Conservation (phyloP, 352 stramenopile species). For the Globisporangium solare region DNA sequence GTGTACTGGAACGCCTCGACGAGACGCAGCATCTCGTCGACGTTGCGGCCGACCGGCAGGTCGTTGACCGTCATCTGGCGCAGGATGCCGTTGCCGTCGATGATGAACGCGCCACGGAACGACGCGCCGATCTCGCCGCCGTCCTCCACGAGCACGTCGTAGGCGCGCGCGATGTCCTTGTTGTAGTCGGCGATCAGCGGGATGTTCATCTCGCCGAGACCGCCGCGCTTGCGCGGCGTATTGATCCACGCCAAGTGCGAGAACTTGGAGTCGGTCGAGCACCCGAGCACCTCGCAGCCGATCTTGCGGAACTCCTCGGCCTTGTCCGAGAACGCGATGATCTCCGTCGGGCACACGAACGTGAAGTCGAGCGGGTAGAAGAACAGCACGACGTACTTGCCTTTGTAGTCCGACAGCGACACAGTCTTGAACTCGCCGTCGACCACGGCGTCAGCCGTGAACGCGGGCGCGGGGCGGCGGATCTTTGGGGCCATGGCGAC, state of each 20-base stretch:
- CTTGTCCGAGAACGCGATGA: slow-evolving; percentile 85
- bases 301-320: slow-evolving; percentile 79
- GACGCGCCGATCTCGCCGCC: slow-evolving; percentile 64
- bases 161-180: slow-evolving; percentile 71
- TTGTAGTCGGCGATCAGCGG: slow-evolving; percentile 87
- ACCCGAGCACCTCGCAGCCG: slow-evolving; percentile 66
- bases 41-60: slow-evolving; percentile 81
- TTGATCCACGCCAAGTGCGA: slow-evolving; percentile 89
- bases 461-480: slow-evolving; percentile 60
- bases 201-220: slow-evolving; percentile 89
- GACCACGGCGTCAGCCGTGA: slow-evolving; percentile 76
- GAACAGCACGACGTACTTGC: slow-evolving; percentile 91
- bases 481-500: slow-evolving; percentile 68
- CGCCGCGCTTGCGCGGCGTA: slow-evolving; percentile 85
- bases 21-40: slow-evolving; percentile 88
- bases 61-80: slow-evolving; percentile 87
- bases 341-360: slow-evolving; percentile 91
- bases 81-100: slow-evolving; percentile 78
- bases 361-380: slow-evolving; percentile 92
- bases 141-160: slow-evolving; percentile 80
- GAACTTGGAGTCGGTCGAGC: slow-evolving; percentile 87
- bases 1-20: slow-evolving; percentile 90
- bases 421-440: slow-evolving; percentile 82
- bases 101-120: slow-evolving; percentile 89
- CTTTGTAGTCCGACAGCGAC: slow-evolving; percentile 81